Evolutionary conservation across 208 protist genomes (phyloP), one percentile per base, ranked within the genome.

Genomic region (Acanthamoeba castellanii): DNA sequence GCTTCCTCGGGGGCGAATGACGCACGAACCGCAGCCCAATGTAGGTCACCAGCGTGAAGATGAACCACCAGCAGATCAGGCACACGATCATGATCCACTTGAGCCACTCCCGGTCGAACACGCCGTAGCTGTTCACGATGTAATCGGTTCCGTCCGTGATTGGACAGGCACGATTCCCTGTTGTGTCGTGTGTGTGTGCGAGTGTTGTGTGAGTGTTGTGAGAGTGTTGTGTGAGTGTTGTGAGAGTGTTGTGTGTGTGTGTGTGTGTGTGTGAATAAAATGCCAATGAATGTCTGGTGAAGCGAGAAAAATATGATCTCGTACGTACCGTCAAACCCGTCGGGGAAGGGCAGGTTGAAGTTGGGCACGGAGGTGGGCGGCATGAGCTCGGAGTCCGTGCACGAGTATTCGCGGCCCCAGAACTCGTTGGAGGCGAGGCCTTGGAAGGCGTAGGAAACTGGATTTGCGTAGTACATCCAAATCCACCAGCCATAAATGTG

Each of bases 391-490:
- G 34, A 45, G 45, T 45, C 55, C 6, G 16, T 57, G 27, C 88
- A 93, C 61, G 42, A 47, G 61, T 55, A 78, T 30, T 74, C 61
- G 42, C n/a, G n/a, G 27, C 88, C 88, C 27, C 45, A 78, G 66
- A 93, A 93, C 88, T 93, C 88, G 68, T 93, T 93, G 61, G 45
- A 52, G 68, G 52, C 66, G 27, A 93, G 37, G 0, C 61, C 88
- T 3, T 93, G 42, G 45, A 93, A 78, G 25, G 88, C 90, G 50
- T 94, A 94, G n/a, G 37, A 37, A 3, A 94, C n/a, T 22, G 64
- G 90, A 25, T 94, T 84, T 25, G 50, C 52, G 20, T 32, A 94
- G 90, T 68, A 94, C 64, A 94, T 76, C 90, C 90, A 94, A 47
- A 94, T 61, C 64, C 64, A 94, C 61, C 70, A 84, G 25, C 57